Percentiles rank a stretch among this genome's conserved stretches.
Conservation (phyloP, 768 basidiomycete species). For the Amanita polypyramis region DNA sequence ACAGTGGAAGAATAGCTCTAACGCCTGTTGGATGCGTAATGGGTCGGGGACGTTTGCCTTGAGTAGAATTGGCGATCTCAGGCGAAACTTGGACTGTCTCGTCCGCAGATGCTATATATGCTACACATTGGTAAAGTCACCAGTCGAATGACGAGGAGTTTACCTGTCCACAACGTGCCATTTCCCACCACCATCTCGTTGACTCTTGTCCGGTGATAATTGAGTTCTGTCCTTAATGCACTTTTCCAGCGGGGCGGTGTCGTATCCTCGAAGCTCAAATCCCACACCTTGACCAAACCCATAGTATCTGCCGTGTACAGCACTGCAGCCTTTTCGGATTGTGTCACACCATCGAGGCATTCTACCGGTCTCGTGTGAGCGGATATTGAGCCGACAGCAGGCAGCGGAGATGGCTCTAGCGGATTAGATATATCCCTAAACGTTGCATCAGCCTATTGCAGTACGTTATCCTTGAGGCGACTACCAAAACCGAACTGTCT, state of each 20-base stretch:
- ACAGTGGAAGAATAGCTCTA: slow-evolving; percentile 61
- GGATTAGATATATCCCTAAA: slow-evolving; percentile 53
- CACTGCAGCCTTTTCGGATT: slow-evolving; percentile 34
- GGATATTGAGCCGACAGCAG: slow-evolving; percentile 58
- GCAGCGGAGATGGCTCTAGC: slow-evolving; percentile 29
- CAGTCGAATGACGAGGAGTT: background rate
- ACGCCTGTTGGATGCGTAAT: slow-evolving; percentile 56
- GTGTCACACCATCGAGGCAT: slow-evolving; percentile 46
- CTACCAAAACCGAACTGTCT: slow-evolving; percentile 81
- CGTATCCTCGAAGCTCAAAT: slow-evolving; percentile 35
- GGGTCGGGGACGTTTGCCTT: slow-evolving; percentile 32
- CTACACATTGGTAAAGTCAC: background rate
- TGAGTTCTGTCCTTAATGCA: slow-evolving; percentile 42
- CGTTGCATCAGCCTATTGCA: background rate
- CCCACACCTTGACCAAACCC: slow-evolving; percentile 83
- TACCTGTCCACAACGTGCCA: slow-evolving; percentile 89
- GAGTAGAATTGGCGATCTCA: slow-evolving; percentile 22
- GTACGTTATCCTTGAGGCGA: slow-evolving; percentile 2
- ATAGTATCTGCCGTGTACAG: slow-evolving; percentile 88
- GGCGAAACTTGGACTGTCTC: slow-evolving; percentile 63
- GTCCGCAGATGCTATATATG: slow-evolving; percentile 70
- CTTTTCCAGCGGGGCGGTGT: slow-evolving; percentile 37
- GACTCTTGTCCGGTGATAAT: slow-evolving; percentile 74
- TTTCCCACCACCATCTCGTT: slow-evolving; percentile 58
- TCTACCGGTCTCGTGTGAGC: slow-evolving; percentile 86